Conservation (phyloP, 768 basidiomycete species). For the Russula griseocarnosa region DNA sequence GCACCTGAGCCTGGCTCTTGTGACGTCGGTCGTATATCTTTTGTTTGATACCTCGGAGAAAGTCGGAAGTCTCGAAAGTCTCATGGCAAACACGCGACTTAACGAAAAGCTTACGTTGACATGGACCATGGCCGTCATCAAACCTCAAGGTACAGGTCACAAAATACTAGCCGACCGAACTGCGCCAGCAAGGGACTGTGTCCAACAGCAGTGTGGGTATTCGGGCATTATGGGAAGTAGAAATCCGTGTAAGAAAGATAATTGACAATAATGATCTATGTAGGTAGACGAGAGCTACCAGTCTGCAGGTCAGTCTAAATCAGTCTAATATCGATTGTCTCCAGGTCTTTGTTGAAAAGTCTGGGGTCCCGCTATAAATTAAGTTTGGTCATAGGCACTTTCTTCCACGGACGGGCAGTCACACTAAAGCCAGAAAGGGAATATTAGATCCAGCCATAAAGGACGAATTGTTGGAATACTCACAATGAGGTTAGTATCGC, state of each 20-base stretch:
- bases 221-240: neutral
- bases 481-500: conserved; percentile 86
- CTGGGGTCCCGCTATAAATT: conserved; percentile 22
- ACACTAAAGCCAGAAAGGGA: conserved; percentile 47
- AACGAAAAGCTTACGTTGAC: too few relatives aligned
- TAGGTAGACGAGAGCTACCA: neutral
- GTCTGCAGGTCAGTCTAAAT: conserved; percentile 42
- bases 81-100: too few relatives aligned
- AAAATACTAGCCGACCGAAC: too few relatives aligned
- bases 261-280: neutral
- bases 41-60: too few relatives aligned
- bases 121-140: too few relatives aligned
- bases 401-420: conserved; percentile 87
- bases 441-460: conserved; percentile 2
- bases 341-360: conserved; percentile 27
- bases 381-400: conserved; percentile 41
- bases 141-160: too few relatives aligned
- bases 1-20: too few relatives aligned
- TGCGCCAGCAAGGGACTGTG: too few relatives aligned
- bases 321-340: conserved; percentile 49
- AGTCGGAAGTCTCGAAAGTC: too few relatives aligned
- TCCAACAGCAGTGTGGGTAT: too few relatives aligned
- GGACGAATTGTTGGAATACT: conserved; percentile 36
- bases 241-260: neutral
- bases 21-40: too few relatives aligned